Percentiles rank a stretch among this genome's conserved stretches.
Evolutionary conservation across 768 basidiomycete species (phyloP).

Genomic region (Trametes punicea): DNA sequence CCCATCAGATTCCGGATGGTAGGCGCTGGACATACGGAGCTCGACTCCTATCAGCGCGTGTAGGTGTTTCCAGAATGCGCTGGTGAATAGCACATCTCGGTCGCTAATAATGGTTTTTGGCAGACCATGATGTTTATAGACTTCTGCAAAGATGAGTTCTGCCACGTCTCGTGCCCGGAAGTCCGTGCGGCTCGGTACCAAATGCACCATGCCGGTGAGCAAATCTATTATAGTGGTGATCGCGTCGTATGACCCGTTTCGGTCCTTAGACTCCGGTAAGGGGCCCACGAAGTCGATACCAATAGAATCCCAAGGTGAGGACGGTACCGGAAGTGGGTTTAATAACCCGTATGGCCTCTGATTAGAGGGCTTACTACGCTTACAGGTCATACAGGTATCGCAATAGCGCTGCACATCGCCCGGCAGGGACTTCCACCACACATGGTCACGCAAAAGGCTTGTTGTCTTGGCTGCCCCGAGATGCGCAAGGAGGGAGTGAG

Average conservation of each 20-base stretch:
- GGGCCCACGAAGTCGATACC: slow-evolving; percentile 40
- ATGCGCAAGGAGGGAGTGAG: slow-evolving; percentile 38
- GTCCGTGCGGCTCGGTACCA: slow-evolving; percentile 29
- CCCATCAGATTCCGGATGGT: too few relatives aligned
- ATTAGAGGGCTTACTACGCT: slow-evolving; percentile 16
- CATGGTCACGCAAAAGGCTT: slow-evolving; percentile 29
- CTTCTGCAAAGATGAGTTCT: slow-evolving; percentile 31
- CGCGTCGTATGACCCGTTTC: slow-evolving; percentile 23
- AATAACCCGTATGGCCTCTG: slow-evolving; percentile 14
- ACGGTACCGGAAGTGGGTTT: slow-evolving; percentile 29
- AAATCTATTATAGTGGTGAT: slow-evolving; percentile 25
- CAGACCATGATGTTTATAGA: slow-evolving; percentile 37
- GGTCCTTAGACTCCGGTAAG: slow-evolving; percentile 28
- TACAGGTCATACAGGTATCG: slow-evolving; percentile 23
- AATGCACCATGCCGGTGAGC: slow-evolving; percentile 24
- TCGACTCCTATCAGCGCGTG: too few relatives aligned
- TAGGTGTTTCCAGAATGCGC: too few relatives aligned
- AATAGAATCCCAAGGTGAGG: slow-evolving; percentile 35
- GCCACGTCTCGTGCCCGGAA: slow-evolving; percentile 34
- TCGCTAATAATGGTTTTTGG: neutral
- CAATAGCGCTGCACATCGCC: slow-evolving; percentile 27
- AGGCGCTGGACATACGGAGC: too few relatives aligned
- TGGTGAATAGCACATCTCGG: too few relatives aligned
- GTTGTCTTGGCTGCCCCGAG: slow-evolving; percentile 34
- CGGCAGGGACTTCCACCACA: slow-evolving; percentile 38